Base-by-base conservation (phyloP, 495 filamentous ascomycete species). In the Lindgomyces ingoldianus region DNA sequence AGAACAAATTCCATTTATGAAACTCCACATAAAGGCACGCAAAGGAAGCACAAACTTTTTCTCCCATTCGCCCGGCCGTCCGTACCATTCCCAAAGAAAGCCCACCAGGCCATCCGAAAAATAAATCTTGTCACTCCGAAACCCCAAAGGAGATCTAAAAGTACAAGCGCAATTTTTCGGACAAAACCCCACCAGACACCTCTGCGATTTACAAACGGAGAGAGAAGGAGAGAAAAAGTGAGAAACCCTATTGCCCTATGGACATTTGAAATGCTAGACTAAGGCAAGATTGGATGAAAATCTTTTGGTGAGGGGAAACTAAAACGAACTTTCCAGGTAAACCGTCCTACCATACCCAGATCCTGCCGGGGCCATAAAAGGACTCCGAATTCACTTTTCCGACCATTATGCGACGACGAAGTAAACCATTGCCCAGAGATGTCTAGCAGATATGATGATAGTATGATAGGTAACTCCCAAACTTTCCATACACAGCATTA, bases 371-470 rank as follows among this genome's bases (percentile, higher is more conserved):
- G 14, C 33, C 33, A 14, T 39, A 39, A 49, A 3, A 44, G 36
- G 50, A 62, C 53, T 54, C 63, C 67, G 58, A 57, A 6, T 60
- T 55, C 29, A 63, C 48, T 70, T 70, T 70, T 70, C 68, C 53
- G 62, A 61, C 47, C 42, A 47, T 60, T 44, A 57, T 57, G 42
- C 41, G 59, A 58, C 55, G 62, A 64, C 56, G 48, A 64, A 64
- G 48, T 61, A 64, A 69, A 62, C 52, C 56, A 56, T 29, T 21
- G 53, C 33, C 51, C 39, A 59, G 50, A 66, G n/a, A n/a, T 60
- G 56, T 62, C 68, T 63, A 70, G 63, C 63, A 66, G 48, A 62
- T 64, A 64, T 62, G 41, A 64, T 45, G 44, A 56, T 57, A 42
- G 39, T 39, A 24, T 18, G 55, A 51, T 46, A 69, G 29, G 25